Percentiles rank a stretch among this genome's conserved stretches.
Conservation (phyloP, 108 stramenopile genomes). For the Skeletonema tropicum region DNA sequence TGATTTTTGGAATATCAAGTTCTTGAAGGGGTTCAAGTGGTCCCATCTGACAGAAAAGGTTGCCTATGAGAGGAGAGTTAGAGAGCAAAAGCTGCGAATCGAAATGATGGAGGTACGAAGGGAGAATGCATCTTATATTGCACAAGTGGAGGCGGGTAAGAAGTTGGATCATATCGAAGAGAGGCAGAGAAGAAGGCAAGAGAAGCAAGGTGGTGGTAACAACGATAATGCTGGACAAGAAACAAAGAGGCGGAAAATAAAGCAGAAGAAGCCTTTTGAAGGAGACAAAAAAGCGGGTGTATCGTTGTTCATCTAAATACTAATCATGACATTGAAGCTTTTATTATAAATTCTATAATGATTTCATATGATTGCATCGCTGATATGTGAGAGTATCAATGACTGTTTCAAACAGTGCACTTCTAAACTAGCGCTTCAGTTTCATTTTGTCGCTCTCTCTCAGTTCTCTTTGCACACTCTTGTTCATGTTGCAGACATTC, state of each 20-base stretch:
- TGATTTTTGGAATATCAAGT: slow-evolving; percentile 97
- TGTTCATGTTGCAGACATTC: slow-evolving; percentile 35
- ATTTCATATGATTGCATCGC: background rate
- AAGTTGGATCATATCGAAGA: slow-evolving; percentile 90
- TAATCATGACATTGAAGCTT: background rate
- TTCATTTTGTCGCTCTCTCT: background rate
- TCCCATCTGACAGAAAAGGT: slow-evolving; percentile 96
- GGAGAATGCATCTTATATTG: slow-evolving; percentile 89
- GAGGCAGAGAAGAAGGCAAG: slow-evolving; percentile 75
- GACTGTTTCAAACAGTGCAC: background rate
- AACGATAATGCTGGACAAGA: slow-evolving; percentile 35
- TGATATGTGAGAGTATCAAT: background rate
- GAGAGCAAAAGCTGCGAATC: slow-evolving; percentile 89
- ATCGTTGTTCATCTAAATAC: background rate
- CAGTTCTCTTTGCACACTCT: slow-evolving; percentile 19
- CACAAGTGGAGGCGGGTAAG: slow-evolving; percentile 91
- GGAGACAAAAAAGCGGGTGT: slow-evolving; percentile 19
- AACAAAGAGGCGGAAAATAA: slow-evolving; percentile 48
- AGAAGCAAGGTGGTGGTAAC: slow-evolving; percentile 33
- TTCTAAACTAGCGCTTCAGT: background rate
- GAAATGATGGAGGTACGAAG: slow-evolving; percentile 91
- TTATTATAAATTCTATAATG: background rate
- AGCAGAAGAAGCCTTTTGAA: slow-evolving; percentile 61
- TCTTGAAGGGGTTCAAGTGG: slow-evolving; percentile 95
- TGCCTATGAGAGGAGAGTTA: slow-evolving; percentile 93